These are phyloP conservation scores for Acanthamoeba castellanii DNA, from an alignment of 208 protist genomes.

Conservation along the genomic window DNA sequence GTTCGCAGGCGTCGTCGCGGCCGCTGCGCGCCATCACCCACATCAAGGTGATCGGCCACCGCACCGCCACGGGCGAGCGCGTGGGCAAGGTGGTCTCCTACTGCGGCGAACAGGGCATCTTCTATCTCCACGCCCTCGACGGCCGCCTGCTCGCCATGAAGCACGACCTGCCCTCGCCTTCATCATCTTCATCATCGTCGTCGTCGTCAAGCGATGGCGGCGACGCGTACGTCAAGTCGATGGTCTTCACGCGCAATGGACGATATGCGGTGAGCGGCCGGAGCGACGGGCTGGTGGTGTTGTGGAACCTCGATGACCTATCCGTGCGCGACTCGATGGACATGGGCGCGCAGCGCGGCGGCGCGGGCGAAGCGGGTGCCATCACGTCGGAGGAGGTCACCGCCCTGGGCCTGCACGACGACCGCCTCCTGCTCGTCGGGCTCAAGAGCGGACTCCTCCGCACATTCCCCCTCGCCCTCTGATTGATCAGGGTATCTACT, in stretches of 20 bases:
- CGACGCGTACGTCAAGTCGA: slow-evolving; percentile 27
- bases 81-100: slow-evolving; percentile 69
- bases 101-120: slow-evolving; percentile 23
- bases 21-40: slow-evolving; percentile 41
- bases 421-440: slow-evolving; percentile 21
- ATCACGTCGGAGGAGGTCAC: background rate
- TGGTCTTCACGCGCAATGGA: slow-evolving; percentile 30
- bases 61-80: slow-evolving; percentile 7
- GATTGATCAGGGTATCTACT: background rate
- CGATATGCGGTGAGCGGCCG: slow-evolving; percentile 30
- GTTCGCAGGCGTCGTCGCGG: background rate
- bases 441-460: slow-evolving; percentile 14
- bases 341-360: background rate
- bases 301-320: slow-evolving; percentile 60
- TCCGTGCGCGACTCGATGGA: slow-evolving; percentile 53
- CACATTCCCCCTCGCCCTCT: slow-evolving; percentile 31
- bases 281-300: slow-evolving; percentile 41
- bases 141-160: slow-evolving; percentile 2
- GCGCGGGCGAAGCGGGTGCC: background rate
- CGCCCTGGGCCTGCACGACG: slow-evolving; percentile 8
- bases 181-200: background rate
- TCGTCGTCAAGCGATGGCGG: background rate
- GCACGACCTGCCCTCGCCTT: background rate
- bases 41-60: slow-evolving; percentile 62
- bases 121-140: slow-evolving; percentile 67